Base-by-base conservation (phyloP, 1,284 basidiomycete species). In the Moesziomyces aphidis region DNA sequence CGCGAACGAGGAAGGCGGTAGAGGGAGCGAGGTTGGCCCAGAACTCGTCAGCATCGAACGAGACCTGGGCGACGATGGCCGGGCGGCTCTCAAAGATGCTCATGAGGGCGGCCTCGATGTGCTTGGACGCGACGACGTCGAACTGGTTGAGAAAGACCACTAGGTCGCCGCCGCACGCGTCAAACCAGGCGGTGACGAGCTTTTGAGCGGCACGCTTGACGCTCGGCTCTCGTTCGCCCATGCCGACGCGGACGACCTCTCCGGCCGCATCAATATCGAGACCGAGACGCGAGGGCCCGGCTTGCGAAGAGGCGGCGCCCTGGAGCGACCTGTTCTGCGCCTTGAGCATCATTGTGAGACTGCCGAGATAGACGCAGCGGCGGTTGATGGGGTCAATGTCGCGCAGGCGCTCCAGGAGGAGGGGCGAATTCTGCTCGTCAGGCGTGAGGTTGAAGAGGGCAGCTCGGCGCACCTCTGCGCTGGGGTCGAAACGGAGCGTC, bases 381-480 rank as follows among this genome's bases (percentile, higher is more conserved):
- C 95, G 91, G 28, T 93, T 91, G 59, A 90, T 87, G 0, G 91
- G 88, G 79, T 98, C 96, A 36, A 91, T 88, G 83, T 98, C 96
- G 63, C 94, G 90, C 0, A 93, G 92, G 21, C 95, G 90, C 5
- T 90, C 88, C 43, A 99, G 89, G 50, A 98, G 88, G 9, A 88
- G 84, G 1, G 90, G 88, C 0, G 97, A 86, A 17, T 75, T 82
- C 3, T 73, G 56, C 0, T 91, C 91, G 1, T 88, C 88, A 19
- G 91, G 86, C 1, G 92, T 91, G 1, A 95, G 87, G 77, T 94
- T 92, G 70, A 94, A 88, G 0, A 99, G 88, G 0, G 92, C 91
- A 0, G 93, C 92, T 23, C 94, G 90, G 15, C 96, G 93, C 9
- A 97, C 95, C 78, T 98, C 95, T 3, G 93, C 95, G 50, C 26